Base-by-base conservation (phyloP, 2,329 filamentous ascomycete species). In the Colletotrichum somersetense region DNA sequence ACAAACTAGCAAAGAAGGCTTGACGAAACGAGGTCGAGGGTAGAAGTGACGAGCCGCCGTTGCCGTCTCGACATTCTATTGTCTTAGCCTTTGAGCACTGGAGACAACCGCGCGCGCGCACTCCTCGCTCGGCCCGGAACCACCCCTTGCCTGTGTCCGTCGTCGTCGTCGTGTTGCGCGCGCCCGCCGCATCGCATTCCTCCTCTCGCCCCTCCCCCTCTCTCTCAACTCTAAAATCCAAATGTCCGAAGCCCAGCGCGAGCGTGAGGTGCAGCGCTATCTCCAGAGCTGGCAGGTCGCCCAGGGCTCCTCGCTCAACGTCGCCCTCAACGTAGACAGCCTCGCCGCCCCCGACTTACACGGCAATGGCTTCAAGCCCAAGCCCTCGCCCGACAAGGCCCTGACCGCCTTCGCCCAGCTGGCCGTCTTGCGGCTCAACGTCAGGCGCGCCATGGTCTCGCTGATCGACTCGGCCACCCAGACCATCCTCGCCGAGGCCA, bases 401-500 rank as follows among this genome's bases (percentile, higher is more conserved):
- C 78, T 87, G 23, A 85, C 83, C 0, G 82, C 84, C 5, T 84
- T 86, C 67, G 85, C 86, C 5, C 87, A 89, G 76, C 80, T 89
- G 33, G 84, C 83, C 40, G 81, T 86, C 12, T 81, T 88, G 66
- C 81, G 86, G 0, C 79, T 88, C 52, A 80, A 83, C 20, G 82
- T 83, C 38, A 83, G 85, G 72, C 83, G 87, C 48, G 83, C 81
- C 53, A 83, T 89, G 78, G 82, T 89, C 30, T 85, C 85, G 62
- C 78, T 89, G 23, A 83, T 87, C 63, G 85, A 85, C 72, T 77
- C 78, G 6, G 78, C 80, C 3, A 81, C 79, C 14, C 85, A 88
- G 77, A 87, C 85, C 67, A 83, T 89, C 61, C 81, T 89, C 53
- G 86, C 86, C 48, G 87, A 89, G 75, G 84, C 84, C 11, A 88